A percentile compares a stretch with the other conserved stretches of the same genome.
Evolutionary conservation across 306 rosid species (phyloP).

Genomic region (Vigna unguiculata): DNA sequence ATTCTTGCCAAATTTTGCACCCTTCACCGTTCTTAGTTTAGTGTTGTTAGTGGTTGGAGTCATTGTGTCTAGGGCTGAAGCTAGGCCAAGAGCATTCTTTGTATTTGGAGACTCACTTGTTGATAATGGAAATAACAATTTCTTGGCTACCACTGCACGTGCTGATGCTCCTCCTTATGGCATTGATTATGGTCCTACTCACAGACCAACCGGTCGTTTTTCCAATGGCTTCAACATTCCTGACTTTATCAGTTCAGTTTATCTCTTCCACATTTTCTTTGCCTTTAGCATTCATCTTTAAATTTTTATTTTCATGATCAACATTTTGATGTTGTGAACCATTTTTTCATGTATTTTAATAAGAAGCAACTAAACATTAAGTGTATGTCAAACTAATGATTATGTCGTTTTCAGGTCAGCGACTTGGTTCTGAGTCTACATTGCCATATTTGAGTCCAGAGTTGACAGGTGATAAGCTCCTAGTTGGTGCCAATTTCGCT

Average conservation of each 20-base stretch:
- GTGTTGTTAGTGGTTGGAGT: constrained; percentile 2
- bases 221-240: constrained; percentile 85
- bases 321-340: neutral
- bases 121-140: constrained; percentile 83
- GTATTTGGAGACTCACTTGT: constrained; percentile 87
- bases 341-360: neutral
- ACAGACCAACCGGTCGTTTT: constrained; percentile 74
- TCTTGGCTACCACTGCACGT: constrained; percentile 76
- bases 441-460: constrained; percentile 76
- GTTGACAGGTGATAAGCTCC: constrained; percentile 58
- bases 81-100: constrained; percentile 60
- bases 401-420: constrained; percentile 37
- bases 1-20: neutral
- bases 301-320: neutral
- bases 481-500: constrained; percentile 90
- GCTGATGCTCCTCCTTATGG: constrained; percentile 82
- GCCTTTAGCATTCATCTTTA: neutral
- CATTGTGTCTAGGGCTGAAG: constrained; percentile 35
- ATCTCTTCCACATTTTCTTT: neutral
- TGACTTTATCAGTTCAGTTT: constrained; percentile 67
- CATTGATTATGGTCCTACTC: constrained; percentile 71
- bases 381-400: constrained; percentile 10
- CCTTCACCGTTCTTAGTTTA: constrained; percentile 15
- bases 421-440: constrained; percentile 66
- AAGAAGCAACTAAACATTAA: neutral